Evolutionary conservation across 139 green algal species (phyloP).

Genomic region (Chlorokybus atmophyticus): DNA sequence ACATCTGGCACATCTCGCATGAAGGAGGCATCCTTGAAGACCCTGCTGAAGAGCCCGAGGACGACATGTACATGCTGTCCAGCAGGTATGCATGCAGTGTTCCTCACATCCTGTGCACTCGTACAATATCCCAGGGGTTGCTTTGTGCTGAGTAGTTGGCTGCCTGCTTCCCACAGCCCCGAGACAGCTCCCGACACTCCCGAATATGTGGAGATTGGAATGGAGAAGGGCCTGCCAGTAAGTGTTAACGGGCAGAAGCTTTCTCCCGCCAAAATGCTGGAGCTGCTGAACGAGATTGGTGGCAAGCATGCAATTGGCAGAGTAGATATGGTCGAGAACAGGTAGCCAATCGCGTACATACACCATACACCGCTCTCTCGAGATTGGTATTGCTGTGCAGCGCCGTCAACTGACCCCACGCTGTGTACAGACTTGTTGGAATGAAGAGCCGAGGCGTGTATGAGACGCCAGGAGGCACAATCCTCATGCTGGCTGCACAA

Average conservation of each 20-base stretch:
- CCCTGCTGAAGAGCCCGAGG: slow-evolving; percentile 24
- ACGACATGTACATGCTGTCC: slow-evolving; percentile 23
- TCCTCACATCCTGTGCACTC: too few relatives aligned
- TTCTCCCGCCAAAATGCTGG: slow-evolving; percentile 75
- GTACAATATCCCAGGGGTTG: too few relatives aligned
- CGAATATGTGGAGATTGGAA: slow-evolving; percentile 77
- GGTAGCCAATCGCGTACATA: too few relatives aligned
- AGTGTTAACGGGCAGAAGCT: slow-evolving; percentile 74
- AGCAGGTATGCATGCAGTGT: too few relatives aligned
- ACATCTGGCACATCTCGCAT: slow-evolving; percentile 31
- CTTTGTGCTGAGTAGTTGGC: too few relatives aligned
- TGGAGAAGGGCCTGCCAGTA: slow-evolving; percentile 91
- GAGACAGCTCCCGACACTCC: slow-evolving; percentile 22
- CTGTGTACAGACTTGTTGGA: background rate
- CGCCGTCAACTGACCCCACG: too few relatives aligned
- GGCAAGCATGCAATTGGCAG: slow-evolving; percentile 49
- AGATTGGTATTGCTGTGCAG: too few relatives aligned
- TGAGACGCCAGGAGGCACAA: slow-evolving; percentile 93
- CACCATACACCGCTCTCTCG: too few relatives aligned
- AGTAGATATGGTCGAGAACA: slow-evolving; percentile 92
- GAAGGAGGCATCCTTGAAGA: slow-evolving; percentile 27
- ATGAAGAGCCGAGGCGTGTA: slow-evolving; percentile 83
- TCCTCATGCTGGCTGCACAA: slow-evolving; percentile 58
- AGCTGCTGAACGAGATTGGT: slow-evolving; percentile 79
- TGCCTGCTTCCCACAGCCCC: too few relatives aligned